These are phyloP conservation scores for Exophiala bonariae DNA, from an alignment of 2,329 filamentous ascomycete species.

Conservation along the genomic window DNA sequence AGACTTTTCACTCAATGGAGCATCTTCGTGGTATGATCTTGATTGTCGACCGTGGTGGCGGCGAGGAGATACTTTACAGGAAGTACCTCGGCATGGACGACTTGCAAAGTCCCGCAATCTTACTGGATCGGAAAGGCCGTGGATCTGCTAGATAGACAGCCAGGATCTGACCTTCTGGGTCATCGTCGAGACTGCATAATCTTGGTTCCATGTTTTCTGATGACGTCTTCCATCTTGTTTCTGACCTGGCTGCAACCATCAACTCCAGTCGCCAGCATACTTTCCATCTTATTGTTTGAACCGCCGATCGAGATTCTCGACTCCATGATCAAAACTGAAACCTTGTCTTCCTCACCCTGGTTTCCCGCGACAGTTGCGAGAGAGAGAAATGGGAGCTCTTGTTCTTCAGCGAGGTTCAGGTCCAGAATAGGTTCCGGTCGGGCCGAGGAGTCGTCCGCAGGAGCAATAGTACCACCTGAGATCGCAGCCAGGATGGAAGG, in stretches of 20 bases:
- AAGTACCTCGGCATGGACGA: slow-evolving; percentile 27
- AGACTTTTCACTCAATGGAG: slow-evolving; percentile 57
- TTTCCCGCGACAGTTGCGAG: slow-evolving; percentile 74
- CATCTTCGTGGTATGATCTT: slow-evolving; percentile 62
- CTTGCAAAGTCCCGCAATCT: slow-evolving; percentile 10
- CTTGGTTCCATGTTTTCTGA: slow-evolving; percentile 41
- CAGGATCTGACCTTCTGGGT: too few species aligned
- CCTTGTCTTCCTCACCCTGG: slow-evolving; percentile 58
- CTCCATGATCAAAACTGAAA: slow-evolving; percentile 81
- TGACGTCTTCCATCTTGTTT: slow-evolving; percentile 75
- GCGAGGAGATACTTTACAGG: slow-evolving; percentile 27
- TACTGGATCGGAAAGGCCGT: slow-evolving; percentile 14
- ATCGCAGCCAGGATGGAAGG: slow-evolving; percentile 85
- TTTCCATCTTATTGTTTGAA: slow-evolving; percentile 65
- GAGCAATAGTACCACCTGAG: slow-evolving; percentile 69
- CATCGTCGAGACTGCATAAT: slow-evolving; percentile 14
- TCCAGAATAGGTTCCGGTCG: slow-evolving; percentile 42
- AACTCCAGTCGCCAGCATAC: slow-evolving; percentile 88
- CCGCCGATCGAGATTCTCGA: slow-evolving; percentile 74
- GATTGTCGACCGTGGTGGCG: slow-evolving; percentile 34
- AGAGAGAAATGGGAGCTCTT: slow-evolving; percentile 85
- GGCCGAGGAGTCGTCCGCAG: slow-evolving; percentile 19
- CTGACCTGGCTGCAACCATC: slow-evolving; percentile 89
- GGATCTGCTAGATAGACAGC: slow-evolving; percentile 1
- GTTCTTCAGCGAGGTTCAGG: slow-evolving; percentile 48